phyloP scores from a whole-genome alignment of 352 stramenopile species.

The Globisporangium barbulae region DNA sequence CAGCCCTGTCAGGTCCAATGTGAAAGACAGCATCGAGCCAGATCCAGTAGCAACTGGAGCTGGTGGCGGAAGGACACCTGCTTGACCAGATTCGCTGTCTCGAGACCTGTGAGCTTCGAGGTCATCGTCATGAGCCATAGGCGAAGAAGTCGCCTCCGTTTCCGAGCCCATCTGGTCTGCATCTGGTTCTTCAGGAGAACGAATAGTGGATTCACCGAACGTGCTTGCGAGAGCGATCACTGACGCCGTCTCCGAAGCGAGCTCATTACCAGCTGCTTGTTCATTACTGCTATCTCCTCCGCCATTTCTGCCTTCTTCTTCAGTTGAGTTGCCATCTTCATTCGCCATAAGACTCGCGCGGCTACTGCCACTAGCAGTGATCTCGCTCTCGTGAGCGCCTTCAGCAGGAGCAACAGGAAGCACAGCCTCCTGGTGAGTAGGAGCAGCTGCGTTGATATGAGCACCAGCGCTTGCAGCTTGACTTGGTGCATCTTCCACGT shows the following conservation, averaged over 20 bases:
- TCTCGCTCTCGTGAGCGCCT: constrained; percentile 29
- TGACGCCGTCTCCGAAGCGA: constrained; percentile 59
- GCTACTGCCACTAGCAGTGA: constrained; percentile 31
- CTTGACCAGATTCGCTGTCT: constrained; percentile 1
- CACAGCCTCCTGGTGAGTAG: neutral
- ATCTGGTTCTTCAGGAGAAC: constrained; percentile 61
- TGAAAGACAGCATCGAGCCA: constrained; percentile 78
- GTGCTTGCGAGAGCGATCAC: constrained; percentile 83
- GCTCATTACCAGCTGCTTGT: constrained; percentile 23
- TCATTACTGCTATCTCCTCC: constrained; percentile 4
- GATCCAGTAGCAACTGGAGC: constrained; percentile 24
- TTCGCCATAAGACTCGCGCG: constrained; percentile 17
- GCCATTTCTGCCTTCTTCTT: constrained; percentile 16
- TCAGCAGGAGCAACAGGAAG: neutral
- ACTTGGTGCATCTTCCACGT: constrained; percentile 31
- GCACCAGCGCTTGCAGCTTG: constrained; percentile 9
- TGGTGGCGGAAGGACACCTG: constrained; percentile 27
- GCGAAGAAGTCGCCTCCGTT: constrained; percentile 28
- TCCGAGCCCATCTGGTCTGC: constrained; percentile 48
- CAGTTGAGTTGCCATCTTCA: constrained; percentile 6
- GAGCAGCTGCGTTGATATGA: neutral
- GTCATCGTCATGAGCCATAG: constrained; percentile 21
- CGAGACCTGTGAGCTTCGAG: constrained; percentile 6
- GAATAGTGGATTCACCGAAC: constrained; percentile 75
- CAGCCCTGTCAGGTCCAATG: constrained; percentile 70